These are phyloP conservation scores for Monosporascus ibericus DNA, from an alignment of 2,329 filamentous ascomycete species.

Conservation along the genomic window DNA sequence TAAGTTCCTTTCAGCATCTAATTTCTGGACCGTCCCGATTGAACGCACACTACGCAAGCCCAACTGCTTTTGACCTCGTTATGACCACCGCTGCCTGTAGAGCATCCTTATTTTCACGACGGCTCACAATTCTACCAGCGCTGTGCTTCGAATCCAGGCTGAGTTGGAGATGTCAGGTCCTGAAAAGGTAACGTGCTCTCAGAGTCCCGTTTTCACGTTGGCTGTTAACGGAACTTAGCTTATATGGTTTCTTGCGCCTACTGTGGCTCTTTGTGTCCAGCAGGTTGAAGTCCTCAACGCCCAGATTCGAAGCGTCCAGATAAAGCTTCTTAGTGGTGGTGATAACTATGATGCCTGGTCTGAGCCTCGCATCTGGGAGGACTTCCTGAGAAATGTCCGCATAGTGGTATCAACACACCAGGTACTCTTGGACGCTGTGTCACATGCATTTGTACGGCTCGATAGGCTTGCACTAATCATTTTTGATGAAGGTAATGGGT, in stretches of 20 bases:
- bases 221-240: constrained; percentile 33
- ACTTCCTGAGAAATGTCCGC: constrained; percentile 54
- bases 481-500: constrained; percentile 69
- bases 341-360: constrained; percentile 72
- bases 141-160: constrained; percentile 59
- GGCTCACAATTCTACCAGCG: constrained; percentile 37
- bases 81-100: too few relatives aligned
- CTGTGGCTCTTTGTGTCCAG: constrained; percentile 60
- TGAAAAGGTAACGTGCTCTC: constrained; percentile 42
- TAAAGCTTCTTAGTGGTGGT: constrained; percentile 59
- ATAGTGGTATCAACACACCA: constrained; percentile 76
- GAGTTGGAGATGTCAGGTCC: constrained; percentile 51
- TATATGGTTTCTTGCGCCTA: constrained; percentile 71
- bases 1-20: constrained; percentile 32
- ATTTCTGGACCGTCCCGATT: too few relatives aligned
- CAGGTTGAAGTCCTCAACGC: constrained; percentile 54
- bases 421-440: constrained; percentile 66
- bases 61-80: too few relatives aligned
- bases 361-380: constrained; percentile 59
- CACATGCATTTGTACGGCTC: constrained; percentile 67
- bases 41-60: too few relatives aligned
- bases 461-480: constrained; percentile 60
- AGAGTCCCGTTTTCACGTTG: not conserved
- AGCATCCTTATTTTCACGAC: not conserved
- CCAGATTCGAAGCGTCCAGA: constrained; percentile 54